phyloP scores from a whole-genome alignment of 2,329 filamentous ascomycete species.

The Paraphaeosphaeria minitans region DNA sequence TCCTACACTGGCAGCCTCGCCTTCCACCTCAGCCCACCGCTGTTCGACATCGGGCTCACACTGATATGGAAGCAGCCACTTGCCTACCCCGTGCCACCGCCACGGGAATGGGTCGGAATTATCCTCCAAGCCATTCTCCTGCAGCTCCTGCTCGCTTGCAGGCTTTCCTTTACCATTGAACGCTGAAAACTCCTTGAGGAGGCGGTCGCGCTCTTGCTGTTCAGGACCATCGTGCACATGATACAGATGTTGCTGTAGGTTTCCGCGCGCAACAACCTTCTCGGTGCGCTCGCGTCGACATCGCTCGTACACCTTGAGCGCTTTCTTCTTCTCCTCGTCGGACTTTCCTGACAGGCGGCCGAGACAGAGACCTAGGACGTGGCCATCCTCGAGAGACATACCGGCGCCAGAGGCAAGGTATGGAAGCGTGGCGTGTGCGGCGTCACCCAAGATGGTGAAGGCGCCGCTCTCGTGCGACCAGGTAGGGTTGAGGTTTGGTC shows the following conservation, averaged over 20 bases:
- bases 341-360: slow-evolving; percentile 51
- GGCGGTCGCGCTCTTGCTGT: slow-evolving; percentile 59
- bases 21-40: slow-evolving; percentile 32
- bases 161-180: slow-evolving; percentile 35
- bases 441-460: slow-evolving; percentile 67
- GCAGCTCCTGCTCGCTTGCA: slow-evolving; percentile 23
- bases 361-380: slow-evolving; percentile 62
- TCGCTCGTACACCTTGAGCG: slow-evolving; percentile 58
- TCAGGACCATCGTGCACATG: slow-evolving; percentile 64
- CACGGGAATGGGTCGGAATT: slow-evolving; percentile 44
- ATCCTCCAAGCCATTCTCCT: slow-evolving; percentile 26
- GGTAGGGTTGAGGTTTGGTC: slow-evolving; percentile 56
- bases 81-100: slow-evolving; percentile 44
- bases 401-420: slow-evolving; percentile 65
- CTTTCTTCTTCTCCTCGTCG: slow-evolving; percentile 45
- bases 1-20: slow-evolving; percentile 7
- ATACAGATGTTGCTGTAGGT: slow-evolving; percentile 66
- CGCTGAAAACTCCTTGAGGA: slow-evolving; percentile 32
- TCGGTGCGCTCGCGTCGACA: slow-evolving; percentile 64
- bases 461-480: slow-evolving; percentile 63
- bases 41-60: slow-evolving; percentile 41
- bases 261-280: slow-evolving; percentile 63
- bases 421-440: slow-evolving; percentile 67
- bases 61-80: slow-evolving; percentile 44
- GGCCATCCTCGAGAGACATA: slow-evolving; percentile 66